Evolutionary conservation across 2,329 filamentous ascomycete species (phyloP).

Genomic region (Dactylella cylindrospora): DNA sequence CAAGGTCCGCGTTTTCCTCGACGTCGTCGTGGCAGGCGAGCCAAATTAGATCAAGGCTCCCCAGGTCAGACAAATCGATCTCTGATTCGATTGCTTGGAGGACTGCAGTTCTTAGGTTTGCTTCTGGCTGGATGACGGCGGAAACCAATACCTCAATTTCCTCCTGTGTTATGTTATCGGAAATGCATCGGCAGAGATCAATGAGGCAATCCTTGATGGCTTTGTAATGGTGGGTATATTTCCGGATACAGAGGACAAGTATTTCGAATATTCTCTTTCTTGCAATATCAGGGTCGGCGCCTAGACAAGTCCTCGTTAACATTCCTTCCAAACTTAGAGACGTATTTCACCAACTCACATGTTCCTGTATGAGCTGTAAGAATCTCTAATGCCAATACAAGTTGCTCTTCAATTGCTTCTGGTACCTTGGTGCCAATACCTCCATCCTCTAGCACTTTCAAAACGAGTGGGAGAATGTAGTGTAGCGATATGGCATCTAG

Average conservation of each 20-base stretch:
- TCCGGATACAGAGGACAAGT: conserved; percentile 80
- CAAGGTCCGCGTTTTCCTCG: conserved; percentile 80
- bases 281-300: conserved; percentile 55
- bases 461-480: conserved; percentile 80
- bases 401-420: conserved; percentile 85
- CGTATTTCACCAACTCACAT: conserved; percentile 56
- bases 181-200: conserved; percentile 80
- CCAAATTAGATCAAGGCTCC: conserved; percentile 89
- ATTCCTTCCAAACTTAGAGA: conserved; percentile 7
- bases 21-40: conserved; percentile 88
- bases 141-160: conserved; percentile 77
- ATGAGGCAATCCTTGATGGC: conserved; percentile 87
- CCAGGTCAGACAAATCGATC: conserved; percentile 83
- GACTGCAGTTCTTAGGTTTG: conserved; percentile 77
- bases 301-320: conserved; percentile 30
- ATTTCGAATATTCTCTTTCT: conserved; percentile 70
- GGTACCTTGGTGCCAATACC: conserved; percentile 68
- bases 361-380: conserved; percentile 83
- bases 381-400: conserved; percentile 85
- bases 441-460: conserved; percentile 74
- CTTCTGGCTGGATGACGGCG: conserved; percentile 76
- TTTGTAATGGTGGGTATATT: conserved; percentile 91
- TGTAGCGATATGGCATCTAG: conserved; percentile 85
- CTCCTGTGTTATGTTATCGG: conserved; percentile 71
- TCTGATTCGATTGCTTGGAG: conserved; percentile 88